Evolutionary conservation across 2,329 filamentous ascomycete species (phyloP).

Genomic region (Talaromyces sp.): DNA sequence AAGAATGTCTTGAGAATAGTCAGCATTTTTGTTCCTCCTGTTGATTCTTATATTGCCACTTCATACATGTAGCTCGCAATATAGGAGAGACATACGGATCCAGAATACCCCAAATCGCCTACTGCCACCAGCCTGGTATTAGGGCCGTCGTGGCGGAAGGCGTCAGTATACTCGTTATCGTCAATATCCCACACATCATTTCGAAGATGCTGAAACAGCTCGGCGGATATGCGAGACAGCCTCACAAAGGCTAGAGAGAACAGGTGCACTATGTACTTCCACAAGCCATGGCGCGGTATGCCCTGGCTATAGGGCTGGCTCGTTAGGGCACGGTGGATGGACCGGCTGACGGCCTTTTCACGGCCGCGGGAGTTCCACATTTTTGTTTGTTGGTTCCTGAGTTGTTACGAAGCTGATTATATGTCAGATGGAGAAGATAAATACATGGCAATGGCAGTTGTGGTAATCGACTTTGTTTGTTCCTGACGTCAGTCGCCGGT

Average conservation of each 20-base stretch:
- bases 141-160: conserved; percentile 43
- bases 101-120: conserved; percentile 67
- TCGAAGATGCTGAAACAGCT: conserved; percentile 48
- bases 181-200: conserved; percentile 48
- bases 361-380: neutral
- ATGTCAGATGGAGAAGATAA: conserved; percentile 11
- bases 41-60: too few relatives aligned
- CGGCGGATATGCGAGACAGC: conserved; percentile 42
- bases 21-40: neutral
- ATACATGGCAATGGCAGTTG: neutral
- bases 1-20: conserved; percentile 57
- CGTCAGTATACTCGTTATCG: conserved; percentile 49
- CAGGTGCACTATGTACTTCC: conserved; percentile 46
- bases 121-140: conserved; percentile 44
- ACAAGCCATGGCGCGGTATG: conserved; percentile 21
- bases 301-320: conserved; percentile 20
- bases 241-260: conserved; percentile 49
- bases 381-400: neutral
- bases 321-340: conserved; percentile 25
- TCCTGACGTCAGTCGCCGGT: conserved; percentile 12
- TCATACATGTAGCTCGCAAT: neutral
- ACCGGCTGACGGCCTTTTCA: conserved; percentile 12
- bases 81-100: conserved; percentile 46
- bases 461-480: neutral
- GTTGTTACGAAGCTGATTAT: neutral